Base-by-base conservation (phyloP, 208 protist genomes). In the Polymyxa betae region DNA sequence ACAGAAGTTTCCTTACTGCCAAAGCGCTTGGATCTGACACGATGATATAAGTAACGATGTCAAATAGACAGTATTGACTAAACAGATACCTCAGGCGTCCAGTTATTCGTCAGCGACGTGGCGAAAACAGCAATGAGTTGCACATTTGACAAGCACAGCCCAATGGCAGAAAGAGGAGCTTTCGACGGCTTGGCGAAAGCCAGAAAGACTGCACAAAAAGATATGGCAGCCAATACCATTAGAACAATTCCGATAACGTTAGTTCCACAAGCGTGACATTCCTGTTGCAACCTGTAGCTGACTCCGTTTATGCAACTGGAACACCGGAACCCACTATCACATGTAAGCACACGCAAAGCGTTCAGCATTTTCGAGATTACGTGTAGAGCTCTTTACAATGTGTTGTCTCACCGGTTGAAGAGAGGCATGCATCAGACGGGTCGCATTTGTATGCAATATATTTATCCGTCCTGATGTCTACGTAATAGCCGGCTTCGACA, bases 81-180 rank as follows among this genome's bases (percentile, higher is more conserved):
- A 29, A 29, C 10, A 43, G 72, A 38, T 43, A 82, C 72, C 72
- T 82, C 72, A 82, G 72, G 72, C 40, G 72, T 82, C 72, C 72
- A 82, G n/a, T 82, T 5, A 43, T 82, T n/a, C 5, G 72, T 82
- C 40, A 82, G 35, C 5, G n/a, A 5, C 5, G n/a, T 82, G 5
- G 72, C 72, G n/a, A 82, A 82, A 20, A 82, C 72, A 82, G n/a
- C 72, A 43, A 82, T 82, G n/a, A 82, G 5, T 35, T 82, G 72
- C n/a, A 82, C 12, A n/a, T 43, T 82, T 35, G 35, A 45, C 12
- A 82, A 43, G 12, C 5, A 35, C 40, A 82, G 5, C 5, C 72
- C 72, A 43, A 82, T 12, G 40, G 72, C n/a, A 35, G 72, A 38
- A 5, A 82, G 40, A 35, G 72, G 72, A 35, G 72, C 72, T 43